Evolutionary conservation across 352 stramenopile genomes (phyloP).

Genomic region (Elongisporangium undulatum): DNA sequence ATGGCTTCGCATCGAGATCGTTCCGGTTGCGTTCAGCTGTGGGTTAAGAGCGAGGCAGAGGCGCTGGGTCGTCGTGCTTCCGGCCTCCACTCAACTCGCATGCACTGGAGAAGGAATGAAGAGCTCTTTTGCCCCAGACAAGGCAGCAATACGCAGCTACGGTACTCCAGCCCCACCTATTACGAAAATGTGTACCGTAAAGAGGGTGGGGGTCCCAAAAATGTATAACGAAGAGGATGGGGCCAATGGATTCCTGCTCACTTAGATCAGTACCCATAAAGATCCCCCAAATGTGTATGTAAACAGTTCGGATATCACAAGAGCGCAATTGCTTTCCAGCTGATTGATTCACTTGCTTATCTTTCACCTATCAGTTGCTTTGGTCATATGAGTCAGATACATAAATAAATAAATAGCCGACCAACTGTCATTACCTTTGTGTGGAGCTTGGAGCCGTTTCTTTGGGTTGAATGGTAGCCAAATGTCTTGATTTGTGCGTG

Average conservation of each 20-base stretch:
- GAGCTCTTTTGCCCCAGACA: not conserved
- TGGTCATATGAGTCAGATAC: too few species aligned
- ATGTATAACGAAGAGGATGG: not conserved
- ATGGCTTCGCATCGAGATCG: not conserved
- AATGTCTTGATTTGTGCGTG: not conserved
- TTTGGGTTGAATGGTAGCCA: not conserved
- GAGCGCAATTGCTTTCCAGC: not conserved
- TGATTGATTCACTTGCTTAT: not conserved
- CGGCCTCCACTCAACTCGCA: not conserved
- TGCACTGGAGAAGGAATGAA: not conserved
- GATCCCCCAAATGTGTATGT: not conserved
- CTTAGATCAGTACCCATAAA: not conserved
- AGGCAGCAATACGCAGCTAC: not conserved
- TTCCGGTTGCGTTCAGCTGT: not conserved
- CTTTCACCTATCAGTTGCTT: too few species aligned
- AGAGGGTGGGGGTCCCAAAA: not conserved
- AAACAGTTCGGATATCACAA: too few species aligned
- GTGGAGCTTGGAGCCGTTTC: not conserved
- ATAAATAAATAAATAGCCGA: too few species aligned
- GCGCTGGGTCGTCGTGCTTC: not conserved
- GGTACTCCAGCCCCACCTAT: not conserved
- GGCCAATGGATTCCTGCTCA: not conserved
- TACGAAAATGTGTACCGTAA: not conserved
- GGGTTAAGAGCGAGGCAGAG: not conserved
- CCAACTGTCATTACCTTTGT: not conserved